Evolutionary conservation across 768 basidiomycete genomes (phyloP).

Genomic region (Suillus ampliporus): DNA sequence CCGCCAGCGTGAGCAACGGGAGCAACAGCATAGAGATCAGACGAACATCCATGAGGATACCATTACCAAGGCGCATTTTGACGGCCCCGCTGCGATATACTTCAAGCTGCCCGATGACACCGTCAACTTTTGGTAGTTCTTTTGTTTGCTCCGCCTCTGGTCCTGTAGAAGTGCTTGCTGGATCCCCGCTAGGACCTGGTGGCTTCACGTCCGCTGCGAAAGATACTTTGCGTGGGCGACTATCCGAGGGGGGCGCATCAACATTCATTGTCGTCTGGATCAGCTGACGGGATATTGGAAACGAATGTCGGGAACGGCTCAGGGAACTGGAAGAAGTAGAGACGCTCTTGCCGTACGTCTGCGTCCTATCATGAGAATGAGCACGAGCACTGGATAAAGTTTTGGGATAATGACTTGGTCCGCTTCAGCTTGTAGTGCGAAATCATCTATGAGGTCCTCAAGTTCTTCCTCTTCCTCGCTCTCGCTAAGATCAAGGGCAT

Average conservation of each 20-base stretch:
- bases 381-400: not conserved
- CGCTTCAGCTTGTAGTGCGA: slow-evolving; percentile 48
- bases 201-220: slow-evolving; percentile 68
- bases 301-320: slow-evolving; percentile 80
- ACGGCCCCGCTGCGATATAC: slow-evolving; percentile 85
- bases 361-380: slow-evolving; percentile 45
- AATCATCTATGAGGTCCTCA: slow-evolving; percentile 80
- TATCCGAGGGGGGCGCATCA: slow-evolving; percentile 31
- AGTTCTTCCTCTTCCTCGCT: slow-evolving; percentile 80
- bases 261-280: slow-evolving; percentile 40
- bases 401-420: slow-evolving; percentile 42
- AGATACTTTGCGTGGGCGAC: slow-evolving; percentile 58
- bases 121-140: slow-evolving; percentile 59
- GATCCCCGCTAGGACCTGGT: slow-evolving; percentile 38
- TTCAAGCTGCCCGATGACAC: slow-evolving; percentile 83
- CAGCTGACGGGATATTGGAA: slow-evolving; percentile 40
- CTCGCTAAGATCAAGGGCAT: slow-evolving; percentile 73
- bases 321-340: slow-evolving; percentile 94
- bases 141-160: slow-evolving; percentile 28
- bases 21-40: not conserved
- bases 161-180: slow-evolving; percentile 27
- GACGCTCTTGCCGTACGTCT: slow-evolving; percentile 59
- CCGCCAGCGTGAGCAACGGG: slow-evolving; percentile 1
- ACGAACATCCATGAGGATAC: slow-evolving; percentile 79
- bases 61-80: slow-evolving; percentile 84